Percentiles rank a stretch among this genome's conserved stretches.
Conservation (phyloP, 768 basidiomycete species). For the Kwoniella dendrophila region DNA sequence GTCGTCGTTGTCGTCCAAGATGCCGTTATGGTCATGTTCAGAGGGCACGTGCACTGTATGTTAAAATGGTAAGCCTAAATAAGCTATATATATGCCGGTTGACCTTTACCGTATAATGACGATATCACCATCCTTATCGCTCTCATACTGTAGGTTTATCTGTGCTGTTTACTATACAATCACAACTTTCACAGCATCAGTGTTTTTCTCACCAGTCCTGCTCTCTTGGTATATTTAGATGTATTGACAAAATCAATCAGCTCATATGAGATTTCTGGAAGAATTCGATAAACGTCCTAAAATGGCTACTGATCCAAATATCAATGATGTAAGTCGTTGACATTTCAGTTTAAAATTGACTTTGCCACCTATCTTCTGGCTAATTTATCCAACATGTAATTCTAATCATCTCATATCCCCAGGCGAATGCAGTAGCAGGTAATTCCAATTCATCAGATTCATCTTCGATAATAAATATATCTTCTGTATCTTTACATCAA, state of each 20-base stretch:
- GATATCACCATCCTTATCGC: too few relatives aligned
- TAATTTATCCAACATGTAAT: not conserved
- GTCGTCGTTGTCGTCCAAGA: not conserved
- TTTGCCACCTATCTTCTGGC: not conserved
- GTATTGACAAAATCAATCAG: not conserved
- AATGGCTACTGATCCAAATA: slow-evolving; percentile 3
- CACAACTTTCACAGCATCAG: not conserved
- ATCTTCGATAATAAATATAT: slow-evolving; percentile 11
- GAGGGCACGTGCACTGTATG: not conserved
- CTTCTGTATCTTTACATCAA: slow-evolving; percentile 9
- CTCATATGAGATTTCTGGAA: slow-evolving; percentile 14
- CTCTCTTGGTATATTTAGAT: not conserved
- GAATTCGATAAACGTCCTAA: slow-evolving; percentile 3
- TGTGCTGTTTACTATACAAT: too few relatives aligned
- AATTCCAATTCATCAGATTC: slow-evolving; percentile 16
- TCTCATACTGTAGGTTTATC: too few relatives aligned
- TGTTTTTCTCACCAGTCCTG: too few relatives aligned
- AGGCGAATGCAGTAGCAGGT: not conserved
- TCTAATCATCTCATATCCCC: not conserved
- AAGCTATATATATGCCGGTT: not conserved
- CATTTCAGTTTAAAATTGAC: not conserved
- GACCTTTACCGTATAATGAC: too few relatives aligned
- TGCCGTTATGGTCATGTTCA: not conserved
- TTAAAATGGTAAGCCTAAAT: not conserved
- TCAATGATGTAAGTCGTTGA: slow-evolving; percentile 20